Conservation (phyloP, 192 early-diverging fungal genomes). For the Mortierella alpina region DNA sequence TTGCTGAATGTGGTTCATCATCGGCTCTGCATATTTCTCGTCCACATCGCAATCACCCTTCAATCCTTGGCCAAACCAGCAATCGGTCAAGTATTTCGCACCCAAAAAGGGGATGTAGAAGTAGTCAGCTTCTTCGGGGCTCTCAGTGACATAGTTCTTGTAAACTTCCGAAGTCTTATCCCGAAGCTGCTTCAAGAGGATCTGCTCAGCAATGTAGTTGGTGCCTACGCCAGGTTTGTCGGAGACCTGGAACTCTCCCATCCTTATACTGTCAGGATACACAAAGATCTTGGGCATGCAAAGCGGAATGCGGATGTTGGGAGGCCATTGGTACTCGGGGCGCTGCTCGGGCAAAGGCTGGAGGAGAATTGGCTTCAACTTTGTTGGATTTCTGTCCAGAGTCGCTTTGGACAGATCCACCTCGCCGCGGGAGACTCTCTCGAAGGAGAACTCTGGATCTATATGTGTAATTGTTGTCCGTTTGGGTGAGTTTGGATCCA, state of each 20-base stretch:
- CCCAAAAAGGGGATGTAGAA: constrained; percentile 64
- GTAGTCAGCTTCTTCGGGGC: constrained; percentile 57
- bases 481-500: neutral
- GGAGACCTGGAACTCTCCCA: constrained; percentile 20
- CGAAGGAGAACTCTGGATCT: constrained; percentile 17
- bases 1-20: constrained; percentile 58
- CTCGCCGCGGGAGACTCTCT: neutral
- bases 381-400: neutral
- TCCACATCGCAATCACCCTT: constrained; percentile 54
- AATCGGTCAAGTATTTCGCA: constrained; percentile 57
- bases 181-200: constrained; percentile 47
- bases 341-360: constrained; percentile 7
- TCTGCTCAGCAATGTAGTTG: constrained; percentile 8
- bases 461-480: neutral
- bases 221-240: neutral
- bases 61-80: constrained; percentile 47
- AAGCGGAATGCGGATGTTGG: constrained; percentile 15
- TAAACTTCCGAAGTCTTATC: constrained; percentile 38
- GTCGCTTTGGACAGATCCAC: constrained; percentile 3
- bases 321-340: constrained; percentile 2
- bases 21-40: constrained; percentile 51
- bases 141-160: constrained; percentile 60
- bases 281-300: constrained; percentile 33
- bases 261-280: constrained; percentile 14
- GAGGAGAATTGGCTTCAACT: constrained; percentile 15